A percentile compares a stretch with the other conserved stretches of the same genome.
Conservation (phyloP, 805 yeast genomes). For the Priceomyces melissophilus region DNA sequence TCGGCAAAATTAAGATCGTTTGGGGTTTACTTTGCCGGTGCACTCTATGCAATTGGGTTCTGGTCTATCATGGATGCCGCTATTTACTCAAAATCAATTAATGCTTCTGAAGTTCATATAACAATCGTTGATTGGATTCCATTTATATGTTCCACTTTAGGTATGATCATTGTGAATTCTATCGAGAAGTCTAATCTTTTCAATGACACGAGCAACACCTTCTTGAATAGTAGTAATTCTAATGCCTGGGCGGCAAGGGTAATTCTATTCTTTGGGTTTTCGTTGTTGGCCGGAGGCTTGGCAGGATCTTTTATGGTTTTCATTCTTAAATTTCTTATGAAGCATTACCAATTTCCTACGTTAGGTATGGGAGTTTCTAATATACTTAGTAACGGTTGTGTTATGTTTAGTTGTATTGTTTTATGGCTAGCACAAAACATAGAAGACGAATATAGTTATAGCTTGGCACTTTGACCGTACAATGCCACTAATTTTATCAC, state of each 20-base stretch:
- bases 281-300: conserved; percentile 88
- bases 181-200: conserved; percentile 66
- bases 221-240: conserved; percentile 40
- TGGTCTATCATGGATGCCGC: conserved; percentile 91
- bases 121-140: conserved; percentile 97
- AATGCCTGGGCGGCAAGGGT: conserved; percentile 94
- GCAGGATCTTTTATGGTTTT: conserved; percentile 90
- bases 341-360: conserved; percentile 79
- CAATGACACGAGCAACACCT: conserved; percentile 31
- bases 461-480: conserved; percentile 61
- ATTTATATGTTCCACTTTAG: conserved; percentile 78
- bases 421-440: conserved; percentile 94
- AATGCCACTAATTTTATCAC: too few species aligned
- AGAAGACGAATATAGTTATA: conserved; percentile 93
- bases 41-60: conserved; percentile 77
- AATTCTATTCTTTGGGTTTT: conserved; percentile 86
- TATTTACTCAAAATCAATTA: conserved; percentile 75
- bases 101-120: conserved; percentile 83
- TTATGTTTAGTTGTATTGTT: conserved; percentile 84
- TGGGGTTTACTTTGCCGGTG: conserved; percentile 78
- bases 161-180: conserved; percentile 78
- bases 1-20: conserved; percentile 65
- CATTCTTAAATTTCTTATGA: conserved; percentile 77
- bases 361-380: conserved; percentile 92
- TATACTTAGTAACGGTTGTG: conserved; percentile 71